Conservation (phyloP, 1,284 basidiomycete genomes). For the Puccinia polysora region DNA sequence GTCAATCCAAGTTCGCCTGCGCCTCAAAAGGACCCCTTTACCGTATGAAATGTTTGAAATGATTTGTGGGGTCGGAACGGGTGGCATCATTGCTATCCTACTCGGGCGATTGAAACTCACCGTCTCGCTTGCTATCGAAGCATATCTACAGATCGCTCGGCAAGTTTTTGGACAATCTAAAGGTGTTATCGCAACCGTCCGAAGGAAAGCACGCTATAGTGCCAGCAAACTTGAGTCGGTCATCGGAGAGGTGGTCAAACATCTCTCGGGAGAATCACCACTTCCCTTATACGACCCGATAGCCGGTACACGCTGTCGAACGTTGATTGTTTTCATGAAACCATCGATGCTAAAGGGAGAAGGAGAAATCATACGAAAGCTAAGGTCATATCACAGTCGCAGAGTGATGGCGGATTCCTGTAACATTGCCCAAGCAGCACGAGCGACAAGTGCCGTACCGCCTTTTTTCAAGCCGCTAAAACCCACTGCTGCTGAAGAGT, state of each 20-base stretch:
- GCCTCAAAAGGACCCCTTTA: neutral
- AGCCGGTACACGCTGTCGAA: conserved; percentile 8
- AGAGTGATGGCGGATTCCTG: conserved; percentile 26
- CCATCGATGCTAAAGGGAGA: neutral
- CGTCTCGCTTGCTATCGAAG: conserved; percentile 35
- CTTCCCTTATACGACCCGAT: conserved; percentile 15
- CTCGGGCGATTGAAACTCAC: conserved; percentile 42
- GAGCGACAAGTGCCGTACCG: conserved; percentile 43
- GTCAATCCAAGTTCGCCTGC: conserved; percentile 1
- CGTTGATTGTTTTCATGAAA: conserved; percentile 1
- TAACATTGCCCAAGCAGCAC: conserved; percentile 39
- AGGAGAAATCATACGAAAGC: neutral
- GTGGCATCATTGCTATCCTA: conserved; percentile 45
- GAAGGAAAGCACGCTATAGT: neutral
- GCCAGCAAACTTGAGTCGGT: neutral
- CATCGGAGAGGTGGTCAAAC: conserved; percentile 16
- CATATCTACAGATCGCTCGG: conserved; percentile 41
- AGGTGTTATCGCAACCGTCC: neutral
- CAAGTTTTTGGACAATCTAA: conserved; percentile 43
- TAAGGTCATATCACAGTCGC: conserved; percentile 8
- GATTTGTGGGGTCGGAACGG: conserved; percentile 45
- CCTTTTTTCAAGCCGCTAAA: conserved; percentile 34
- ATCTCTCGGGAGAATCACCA: neutral
- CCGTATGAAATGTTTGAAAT: conserved; percentile 45
- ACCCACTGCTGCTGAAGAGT: neutral